A percentile compares a stretch with the other conserved stretches of the same genome.
These are phyloP conservation scores for Colletotrichum theobromicola DNA, from an alignment of 2,329 filamentous ascomycete genomes.

Conservation along the genomic window DNA sequence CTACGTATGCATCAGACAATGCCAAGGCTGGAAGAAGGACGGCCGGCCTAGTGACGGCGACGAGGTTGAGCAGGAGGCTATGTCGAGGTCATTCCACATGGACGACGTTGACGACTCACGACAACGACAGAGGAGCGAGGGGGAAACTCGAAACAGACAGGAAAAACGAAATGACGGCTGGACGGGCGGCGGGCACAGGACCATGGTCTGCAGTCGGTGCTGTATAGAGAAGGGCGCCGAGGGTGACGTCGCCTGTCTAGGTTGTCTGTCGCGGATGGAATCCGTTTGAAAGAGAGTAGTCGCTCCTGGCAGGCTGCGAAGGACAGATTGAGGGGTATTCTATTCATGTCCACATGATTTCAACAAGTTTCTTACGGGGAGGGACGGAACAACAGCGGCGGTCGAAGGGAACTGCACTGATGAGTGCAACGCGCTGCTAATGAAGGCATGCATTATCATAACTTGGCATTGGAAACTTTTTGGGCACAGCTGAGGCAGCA, in stretches of 20 bases:
- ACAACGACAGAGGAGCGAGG: constrained; percentile 10
- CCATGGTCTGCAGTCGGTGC: constrained; percentile 69
- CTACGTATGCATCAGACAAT: constrained; percentile 72
- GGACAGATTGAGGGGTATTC: neutral
- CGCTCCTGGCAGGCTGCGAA: neutral
- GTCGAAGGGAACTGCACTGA: neutral
- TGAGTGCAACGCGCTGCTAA: constrained; percentile 6
- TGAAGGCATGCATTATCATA: constrained; percentile 14
- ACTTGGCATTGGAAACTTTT: neutral
- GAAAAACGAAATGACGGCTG: constrained; percentile 32
- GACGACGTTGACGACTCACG: constrained; percentile 47
- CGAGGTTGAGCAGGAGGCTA: constrained; percentile 18
- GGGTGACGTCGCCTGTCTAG: constrained; percentile 70
- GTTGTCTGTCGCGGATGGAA: constrained; percentile 58
- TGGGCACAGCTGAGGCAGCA: constrained; percentile 4
- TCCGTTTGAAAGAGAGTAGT: constrained; percentile 32
- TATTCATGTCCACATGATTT: neutral
- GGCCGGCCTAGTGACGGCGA: constrained; percentile 22
- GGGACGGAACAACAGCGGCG: neutral
- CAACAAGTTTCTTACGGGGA: neutral
- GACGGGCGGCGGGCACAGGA: constrained; percentile 49
- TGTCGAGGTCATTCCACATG: constrained; percentile 56
- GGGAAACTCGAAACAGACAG: neutral
- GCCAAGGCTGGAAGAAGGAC: constrained; percentile 50
- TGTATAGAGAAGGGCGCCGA: constrained; percentile 69